A percentile compares a stretch with the other conserved stretches of the same genome.
Conservation (phyloP, 805 yeast species). For the Brettanomyces anomalus region DNA sequence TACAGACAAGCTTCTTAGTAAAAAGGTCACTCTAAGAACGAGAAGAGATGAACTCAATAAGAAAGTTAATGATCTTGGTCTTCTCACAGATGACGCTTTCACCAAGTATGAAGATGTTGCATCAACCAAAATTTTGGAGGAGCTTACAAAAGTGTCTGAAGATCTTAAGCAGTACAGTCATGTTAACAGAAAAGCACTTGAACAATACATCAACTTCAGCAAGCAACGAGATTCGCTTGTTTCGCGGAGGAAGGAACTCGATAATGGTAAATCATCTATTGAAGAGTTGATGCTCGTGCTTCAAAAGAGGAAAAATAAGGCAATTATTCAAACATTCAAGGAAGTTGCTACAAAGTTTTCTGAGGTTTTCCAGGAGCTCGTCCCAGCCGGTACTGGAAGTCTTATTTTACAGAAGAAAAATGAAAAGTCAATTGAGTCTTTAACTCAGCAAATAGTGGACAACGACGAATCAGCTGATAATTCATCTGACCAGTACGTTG, state of each 20-base stretch:
- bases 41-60: slow-evolving; percentile 66
- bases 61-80: slow-evolving; percentile 78
- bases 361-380: slow-evolving; percentile 68
- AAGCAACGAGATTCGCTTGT: slow-evolving; percentile 62
- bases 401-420: slow-evolving; percentile 51
- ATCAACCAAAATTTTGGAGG: slow-evolving; percentile 44
- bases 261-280: slow-evolving; percentile 61
- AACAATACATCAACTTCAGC: slow-evolving; percentile 67
- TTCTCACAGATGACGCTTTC: slow-evolving; percentile 79
- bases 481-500: slow-evolving; percentile 37
- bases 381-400: slow-evolving; percentile 74
- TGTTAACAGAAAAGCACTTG: slow-evolving; percentile 84
- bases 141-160: slow-evolving; percentile 46
- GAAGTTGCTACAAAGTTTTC: slow-evolving; percentile 68
- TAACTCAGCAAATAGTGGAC: slow-evolving; percentile 14
- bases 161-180: slow-evolving; percentile 58
- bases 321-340: slow-evolving; percentile 69
- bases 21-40: slow-evolving; percentile 45
- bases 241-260: slow-evolving; percentile 59
- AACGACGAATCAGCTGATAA: slow-evolving; percentile 13
- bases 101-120: slow-evolving; percentile 30
- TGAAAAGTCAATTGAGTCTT: slow-evolving; percentile 7
- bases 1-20: slow-evolving; percentile 58
- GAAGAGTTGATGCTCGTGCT: slow-evolving; percentile 60
- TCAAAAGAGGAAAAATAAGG: slow-evolving; percentile 72